Conservation (phyloP, 1,139 yeast genomes). For the Zygosaccharomyces pseudobailii region DNA sequence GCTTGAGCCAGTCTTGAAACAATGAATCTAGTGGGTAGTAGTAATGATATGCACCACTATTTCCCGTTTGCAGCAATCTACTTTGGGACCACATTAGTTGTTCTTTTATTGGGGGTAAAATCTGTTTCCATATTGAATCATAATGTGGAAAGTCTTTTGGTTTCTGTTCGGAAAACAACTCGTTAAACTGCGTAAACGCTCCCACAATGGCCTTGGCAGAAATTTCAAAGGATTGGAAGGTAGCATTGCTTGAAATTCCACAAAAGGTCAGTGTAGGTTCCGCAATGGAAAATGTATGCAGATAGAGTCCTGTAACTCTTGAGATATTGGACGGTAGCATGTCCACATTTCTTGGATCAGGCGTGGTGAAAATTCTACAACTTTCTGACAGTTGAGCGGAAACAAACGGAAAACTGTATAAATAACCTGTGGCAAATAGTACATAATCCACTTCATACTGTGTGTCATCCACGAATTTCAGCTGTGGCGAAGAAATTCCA, state of each 20-base stretch:
- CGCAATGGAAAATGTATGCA: slow-evolving; percentile 39
- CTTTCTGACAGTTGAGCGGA: slow-evolving; percentile 14
- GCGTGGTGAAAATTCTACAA: slow-evolving; percentile 12
- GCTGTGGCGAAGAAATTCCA: slow-evolving; percentile 6
- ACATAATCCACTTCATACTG: slow-evolving; percentile 37
- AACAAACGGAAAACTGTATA: slow-evolving; percentile 40
- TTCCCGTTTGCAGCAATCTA: slow-evolving; percentile 14
- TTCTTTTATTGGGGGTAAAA: slow-evolving; percentile 33
- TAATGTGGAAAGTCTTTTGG: slow-evolving; percentile 15
- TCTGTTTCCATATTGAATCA: slow-evolving; percentile 18
- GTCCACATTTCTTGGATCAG: slow-evolving; percentile 14
- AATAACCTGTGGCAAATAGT: slow-evolving; percentile 47
- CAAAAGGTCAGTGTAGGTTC: slow-evolving; percentile 42
- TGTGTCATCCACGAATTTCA: slow-evolving; percentile 37
- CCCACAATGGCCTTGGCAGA: slow-evolving; percentile 26
- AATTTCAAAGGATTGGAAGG: slow-evolving; percentile 25
- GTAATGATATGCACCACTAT: slow-evolving; percentile 17
- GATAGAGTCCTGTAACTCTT: slow-evolving; percentile 36
- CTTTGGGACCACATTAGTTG: slow-evolving; percentile 35
- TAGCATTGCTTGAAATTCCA: slow-evolving; percentile 30
- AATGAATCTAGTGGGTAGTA: slow-evolving; percentile 14
- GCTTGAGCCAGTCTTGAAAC: slow-evolving; percentile 13
- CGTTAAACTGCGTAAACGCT: slow-evolving; percentile 23
- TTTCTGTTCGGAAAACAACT: slow-evolving; percentile 10
- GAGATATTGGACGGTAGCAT: slow-evolving; percentile 23